Conservation (phyloP, 176 grass and related monocot genomes). For the Triticum turgidum region DNA sequence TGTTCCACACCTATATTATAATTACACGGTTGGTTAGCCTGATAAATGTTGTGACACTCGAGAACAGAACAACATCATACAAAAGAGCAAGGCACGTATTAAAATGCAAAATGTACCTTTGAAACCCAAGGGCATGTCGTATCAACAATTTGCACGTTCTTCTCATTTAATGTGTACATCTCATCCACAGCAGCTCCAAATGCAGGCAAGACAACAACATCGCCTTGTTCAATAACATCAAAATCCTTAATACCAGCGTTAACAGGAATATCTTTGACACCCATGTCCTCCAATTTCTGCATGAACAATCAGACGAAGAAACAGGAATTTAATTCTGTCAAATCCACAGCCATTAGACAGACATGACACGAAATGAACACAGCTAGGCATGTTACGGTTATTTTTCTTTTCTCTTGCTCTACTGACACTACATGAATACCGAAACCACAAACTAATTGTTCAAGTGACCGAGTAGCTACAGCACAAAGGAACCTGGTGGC, state of each 20-base stretch:
- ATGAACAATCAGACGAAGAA: background rate
- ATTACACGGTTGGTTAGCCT: background rate
- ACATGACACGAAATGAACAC: background rate
- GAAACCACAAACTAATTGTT: background rate
- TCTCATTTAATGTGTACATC: slow-evolving; percentile 92
- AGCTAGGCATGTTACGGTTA: background rate
- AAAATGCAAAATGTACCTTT: slow-evolving; percentile 48
- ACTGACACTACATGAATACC: background rate
- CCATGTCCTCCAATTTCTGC: slow-evolving; percentile 90
- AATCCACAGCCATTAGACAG: background rate
- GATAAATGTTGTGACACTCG: background rate
- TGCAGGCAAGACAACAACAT: slow-evolving; percentile 92
- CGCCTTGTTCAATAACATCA: slow-evolving; percentile 62
- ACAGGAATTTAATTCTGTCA: background rate
- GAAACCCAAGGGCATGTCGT: slow-evolving; percentile 99
- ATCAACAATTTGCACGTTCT: slow-evolving; percentile 98
- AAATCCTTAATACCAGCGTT: slow-evolving; percentile 70
- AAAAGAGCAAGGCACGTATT: background rate
- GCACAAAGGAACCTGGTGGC: background rate
- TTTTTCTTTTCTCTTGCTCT: background rate
- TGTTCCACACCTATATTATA: slow-evolving; percentile 86
- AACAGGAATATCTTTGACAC: slow-evolving; percentile 64
- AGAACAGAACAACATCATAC: background rate
- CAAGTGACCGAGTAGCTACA: background rate
- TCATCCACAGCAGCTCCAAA: slow-evolving; percentile 95